Evolutionary conservation across 768 basidiomycete species (phyloP), one percentile per base, ranked within the genome.

Genomic region (Pisolithus albus): DNA sequence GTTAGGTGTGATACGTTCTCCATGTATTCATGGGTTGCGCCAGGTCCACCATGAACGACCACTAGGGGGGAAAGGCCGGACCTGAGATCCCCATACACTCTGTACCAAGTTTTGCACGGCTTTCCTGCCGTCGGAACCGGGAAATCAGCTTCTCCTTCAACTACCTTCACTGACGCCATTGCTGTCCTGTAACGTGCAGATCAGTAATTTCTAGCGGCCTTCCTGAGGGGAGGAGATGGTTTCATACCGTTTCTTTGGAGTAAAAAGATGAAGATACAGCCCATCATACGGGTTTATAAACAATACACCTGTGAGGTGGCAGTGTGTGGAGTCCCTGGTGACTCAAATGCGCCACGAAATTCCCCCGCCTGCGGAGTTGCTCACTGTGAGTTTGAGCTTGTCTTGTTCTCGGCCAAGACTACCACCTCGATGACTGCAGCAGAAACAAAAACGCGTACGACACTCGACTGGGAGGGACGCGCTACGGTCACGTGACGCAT

Each of bases 1-100:
- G 70, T 66, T 43, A 80, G 67, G 42, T 75, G 72, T 37, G 68
- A 60, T 54, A 75, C 56, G 36, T 67, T 53, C 36, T 70, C 63
- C 16, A 79, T 61, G 59, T 76, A 75, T 39, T 69, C 61, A 51
- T 74, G 72, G n/a, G 68, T 59, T 4, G 67, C 55, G 2, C 81
- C 79, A 11, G 80, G 80, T 7, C 80, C 81, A 8, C 79, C 80
- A 53, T 82, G 81, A 5, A 82, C 65, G 3, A 69, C 62, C 50
- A 83, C 67, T 45, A 82, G 70, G 16, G 81, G 79, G 7, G 67
- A 63, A 28, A 58, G 49, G 13, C 60, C 56, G 7, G 63, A 59
- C 43, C 61, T 58, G 55, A 78, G 68, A 55, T 77, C 70, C 37
- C 78, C 77, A 50, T 72, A 55, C 54, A 78, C 53, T 61, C 73